These are phyloP conservation scores for Neurospora sp. DNA, from an alignment of 2,329 filamentous ascomycete genomes.

Conservation along the genomic window DNA sequence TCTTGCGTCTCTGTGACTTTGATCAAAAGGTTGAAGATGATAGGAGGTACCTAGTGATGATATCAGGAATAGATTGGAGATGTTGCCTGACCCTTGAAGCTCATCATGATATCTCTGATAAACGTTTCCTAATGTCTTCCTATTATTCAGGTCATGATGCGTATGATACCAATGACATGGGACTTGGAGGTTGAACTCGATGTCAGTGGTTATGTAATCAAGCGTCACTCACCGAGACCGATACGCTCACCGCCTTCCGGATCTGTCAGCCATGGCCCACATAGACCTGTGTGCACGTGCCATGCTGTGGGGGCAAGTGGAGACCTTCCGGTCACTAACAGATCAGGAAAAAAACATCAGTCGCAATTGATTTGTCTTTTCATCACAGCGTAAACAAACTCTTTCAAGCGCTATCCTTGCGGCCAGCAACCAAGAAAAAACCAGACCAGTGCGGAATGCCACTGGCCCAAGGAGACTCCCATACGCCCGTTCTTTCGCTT, in stretches of 20 bases:
- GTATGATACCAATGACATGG: not conserved
- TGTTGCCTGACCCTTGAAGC: not conserved
- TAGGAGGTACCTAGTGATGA: not conserved
- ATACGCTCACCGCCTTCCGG: constrained; percentile 12
- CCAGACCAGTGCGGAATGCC: not conserved
- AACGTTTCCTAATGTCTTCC: not conserved
- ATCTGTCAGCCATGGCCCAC: not conserved
- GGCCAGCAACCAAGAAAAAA: not conserved
- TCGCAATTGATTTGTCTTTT: not conserved
- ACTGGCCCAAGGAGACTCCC: not conserved
- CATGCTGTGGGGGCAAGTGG: not conserved
- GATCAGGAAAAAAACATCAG: not conserved
- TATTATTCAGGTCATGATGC: not conserved
- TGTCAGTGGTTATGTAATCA: not conserved
- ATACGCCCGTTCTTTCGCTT: not conserved
- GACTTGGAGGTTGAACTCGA: not conserved
- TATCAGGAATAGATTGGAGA: not conserved
- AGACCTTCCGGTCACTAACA: not conserved
- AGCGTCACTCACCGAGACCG: not conserved
- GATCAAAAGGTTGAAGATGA: not conserved
- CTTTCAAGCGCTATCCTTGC: not conserved
- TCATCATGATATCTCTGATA: not conserved
- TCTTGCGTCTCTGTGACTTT: not conserved
- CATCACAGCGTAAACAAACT: not conserved
- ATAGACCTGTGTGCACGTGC: constrained; percentile 11